phyloP scores from a whole-genome alignment of 1,284 basidiomycete genomes.

The Tylopilus orsonianus region DNA sequence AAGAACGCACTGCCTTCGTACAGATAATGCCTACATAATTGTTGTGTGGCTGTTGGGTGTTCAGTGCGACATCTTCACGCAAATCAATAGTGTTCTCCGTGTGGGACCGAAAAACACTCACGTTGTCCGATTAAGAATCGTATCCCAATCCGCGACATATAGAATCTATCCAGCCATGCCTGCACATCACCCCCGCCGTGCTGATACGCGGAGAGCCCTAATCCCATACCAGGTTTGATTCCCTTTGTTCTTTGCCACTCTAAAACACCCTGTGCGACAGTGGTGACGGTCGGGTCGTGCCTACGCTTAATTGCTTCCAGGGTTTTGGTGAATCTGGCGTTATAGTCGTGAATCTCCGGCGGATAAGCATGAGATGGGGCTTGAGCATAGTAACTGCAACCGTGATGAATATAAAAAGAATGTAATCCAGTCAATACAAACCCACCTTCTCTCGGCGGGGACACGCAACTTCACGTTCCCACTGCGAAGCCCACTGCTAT shows the following conservation, averaged over 20 bases:
- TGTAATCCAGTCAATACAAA: slow-evolving; percentile 1
- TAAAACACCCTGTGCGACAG: slow-evolving; percentile 87
- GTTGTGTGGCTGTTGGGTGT: slow-evolving; percentile 83
- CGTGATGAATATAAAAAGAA: slow-evolving; percentile 1
- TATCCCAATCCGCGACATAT: slow-evolving; percentile 96
- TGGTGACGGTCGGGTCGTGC: slow-evolving; percentile 97
- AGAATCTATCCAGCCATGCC: slow-evolving; percentile 96
- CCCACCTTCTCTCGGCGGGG: slow-evolving; percentile 70
- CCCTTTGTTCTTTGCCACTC: slow-evolving; percentile 66
- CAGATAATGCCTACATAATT: slow-evolving; percentile 99
- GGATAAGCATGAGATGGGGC: slow-evolving; percentile 76
- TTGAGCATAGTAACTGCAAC: slow-evolving; percentile 80
- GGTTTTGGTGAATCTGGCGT: slow-evolving; percentile 85
- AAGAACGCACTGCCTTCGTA: slow-evolving; percentile 74
- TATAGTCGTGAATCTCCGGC: slow-evolving; percentile 93
- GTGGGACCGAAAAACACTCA: slow-evolving; percentile 38
- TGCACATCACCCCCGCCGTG: slow-evolving; percentile 88
- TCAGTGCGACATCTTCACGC: slow-evolving; percentile 80
- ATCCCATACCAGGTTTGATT: slow-evolving; percentile 30
- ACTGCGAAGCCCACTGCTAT: slow-evolving; percentile 35
- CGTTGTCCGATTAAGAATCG: slow-evolving; percentile 94
- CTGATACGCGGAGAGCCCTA: slow-evolving; percentile 44
- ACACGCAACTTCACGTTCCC: slow-evolving; percentile 62
- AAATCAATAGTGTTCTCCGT: slow-evolving; percentile 5
- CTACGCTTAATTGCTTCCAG: slow-evolving; percentile 91